These are phyloP conservation scores for Curvularia sp. DNA, from an alignment of 2,329 filamentous ascomycete genomes.

Conservation along the genomic window DNA sequence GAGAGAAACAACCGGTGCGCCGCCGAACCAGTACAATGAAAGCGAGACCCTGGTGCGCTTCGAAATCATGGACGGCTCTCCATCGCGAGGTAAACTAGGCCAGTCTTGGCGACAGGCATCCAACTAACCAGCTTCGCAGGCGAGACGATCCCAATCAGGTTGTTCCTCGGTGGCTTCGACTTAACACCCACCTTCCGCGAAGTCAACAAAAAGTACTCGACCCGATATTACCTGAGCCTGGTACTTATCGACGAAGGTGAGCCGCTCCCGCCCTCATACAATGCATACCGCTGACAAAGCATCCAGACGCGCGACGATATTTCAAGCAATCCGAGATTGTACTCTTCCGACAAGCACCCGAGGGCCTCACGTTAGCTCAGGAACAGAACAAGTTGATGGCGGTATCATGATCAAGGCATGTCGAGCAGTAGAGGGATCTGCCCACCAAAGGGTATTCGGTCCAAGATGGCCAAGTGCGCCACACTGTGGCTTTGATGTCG, in stretches of 20 bases:
- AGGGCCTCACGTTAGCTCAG: slow-evolving; percentile 57
- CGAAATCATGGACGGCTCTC: slow-evolving; percentile 99
- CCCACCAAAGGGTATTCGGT: neutral
- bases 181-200: slow-evolving; percentile 97
- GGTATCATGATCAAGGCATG: slow-evolving; percentile 38
- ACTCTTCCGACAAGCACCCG: slow-evolving; percentile 79
- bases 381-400: slow-evolving; percentile 56
- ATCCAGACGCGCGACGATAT: slow-evolving; percentile 88
- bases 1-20: slow-evolving; percentile 92
- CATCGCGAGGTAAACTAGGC: slow-evolving; percentile 75
- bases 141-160: slow-evolving; percentile 92
- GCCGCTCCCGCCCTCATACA: neutral
- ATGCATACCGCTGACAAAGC: slow-evolving; percentile 15
- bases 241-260: slow-evolving; percentile 93
- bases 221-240: slow-evolving; percentile 93
- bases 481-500: neutral
- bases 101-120: neutral
- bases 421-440: neutral
- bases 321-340: slow-evolving; percentile 99
- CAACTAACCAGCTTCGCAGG: slow-evolving; percentile 55
- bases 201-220: slow-evolving; percentile 99
- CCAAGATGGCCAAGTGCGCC: neutral
- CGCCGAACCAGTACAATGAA: slow-evolving; percentile 99
- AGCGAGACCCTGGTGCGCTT: slow-evolving; percentile 97
- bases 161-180: slow-evolving; percentile 98